Conservation (phyloP, 2,329 filamentous ascomycete species). For the Fusarium paranaense region DNA sequence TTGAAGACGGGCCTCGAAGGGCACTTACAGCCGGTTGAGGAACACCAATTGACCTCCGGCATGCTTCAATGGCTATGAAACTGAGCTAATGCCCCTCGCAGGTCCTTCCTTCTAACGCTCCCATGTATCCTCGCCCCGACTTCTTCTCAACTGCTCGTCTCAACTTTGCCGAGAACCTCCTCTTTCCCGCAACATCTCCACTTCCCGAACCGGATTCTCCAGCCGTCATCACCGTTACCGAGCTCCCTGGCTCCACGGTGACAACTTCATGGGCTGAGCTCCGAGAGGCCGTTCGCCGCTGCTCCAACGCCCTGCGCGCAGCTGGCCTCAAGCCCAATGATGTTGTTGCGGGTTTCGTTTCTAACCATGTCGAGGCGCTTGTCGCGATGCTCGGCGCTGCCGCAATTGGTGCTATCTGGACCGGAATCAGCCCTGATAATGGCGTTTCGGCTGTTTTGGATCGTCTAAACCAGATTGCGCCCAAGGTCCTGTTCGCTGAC, state of each 20-base stretch:
- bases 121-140: slow-evolving; percentile 86
- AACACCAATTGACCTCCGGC: neutral
- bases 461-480: slow-evolving; percentile 85
- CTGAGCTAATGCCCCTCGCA: slow-evolving; percentile 50
- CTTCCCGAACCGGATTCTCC: slow-evolving; percentile 65
- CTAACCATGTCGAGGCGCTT: slow-evolving; percentile 88
- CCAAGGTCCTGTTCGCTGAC: slow-evolving; percentile 85
- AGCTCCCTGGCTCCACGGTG: slow-evolving; percentile 70
- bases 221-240: slow-evolving; percentile 85
- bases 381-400: slow-evolving; percentile 89
- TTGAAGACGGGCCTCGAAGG: slow-evolving; percentile 9
- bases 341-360: slow-evolving; percentile 80
- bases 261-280: slow-evolving; percentile 80
- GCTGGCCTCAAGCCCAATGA: slow-evolving; percentile 69
- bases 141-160: slow-evolving; percentile 85
- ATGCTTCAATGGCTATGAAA: neutral
- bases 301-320: slow-evolving; percentile 76
- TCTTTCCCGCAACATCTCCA: slow-evolving; percentile 72
- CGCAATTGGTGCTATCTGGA: slow-evolving; percentile 90
- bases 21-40: neutral
- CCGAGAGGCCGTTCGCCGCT: slow-evolving; percentile 80
- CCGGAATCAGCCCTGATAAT: slow-evolving; percentile 90
- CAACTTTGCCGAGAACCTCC: slow-evolving; percentile 95
- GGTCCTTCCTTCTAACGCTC: slow-evolving; percentile 74
- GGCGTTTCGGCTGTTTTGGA: slow-evolving; percentile 93